Evolutionary conservation across 495 filamentous ascomycete species (phyloP), one percentile per base, ranked within the genome.

Genomic region (Penicillium dipodomyicola): DNA sequence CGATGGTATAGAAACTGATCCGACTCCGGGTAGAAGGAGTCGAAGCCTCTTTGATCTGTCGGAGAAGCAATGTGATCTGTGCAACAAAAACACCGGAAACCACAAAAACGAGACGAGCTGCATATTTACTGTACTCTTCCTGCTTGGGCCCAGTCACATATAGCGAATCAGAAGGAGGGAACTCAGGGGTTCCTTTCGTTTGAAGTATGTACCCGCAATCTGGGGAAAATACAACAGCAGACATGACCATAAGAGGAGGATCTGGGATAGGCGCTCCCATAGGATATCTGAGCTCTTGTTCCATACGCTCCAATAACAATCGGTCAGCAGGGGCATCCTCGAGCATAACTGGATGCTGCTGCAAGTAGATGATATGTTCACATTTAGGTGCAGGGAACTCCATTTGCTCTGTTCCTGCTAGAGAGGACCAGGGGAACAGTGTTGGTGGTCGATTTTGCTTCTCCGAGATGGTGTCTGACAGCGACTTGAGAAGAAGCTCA

Each of bases 11-110:
- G 70, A 96, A 90, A 75, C 93, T 96, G 67, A 97, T 82, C 15
- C 94, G 84, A 60, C 90, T 93, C 42, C 91, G 77, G 0, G 93
- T 98, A 1, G 92, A 97, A n/a, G 94, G 93, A 5, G 94, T 98
- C 32, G 84, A 91, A 4, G 92, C 84, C 61, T 97, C 91, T 68
- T 92, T 93, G 74, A 95, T 88, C 72, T 98, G 94, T 44, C 82
- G 74, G 58, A 93, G 83, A 44, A 95, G 79, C 10, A 96, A 73
- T 51, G 82, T 76, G 19, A 96, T 80, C 65, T 97, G 91, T 1
- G 73, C 82, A 60, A 83, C 81, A 43, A 90, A 72, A 4, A 89
- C 71, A 17, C 77, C 68, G 11, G 84, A 84, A 60, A 90, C 84
- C 10, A 83, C 70, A 17, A 95, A 77, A 17, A 91, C 78, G 67